Conservation (phyloP, 164 flowering plant species). For the Nymphaea colorata region DNA sequence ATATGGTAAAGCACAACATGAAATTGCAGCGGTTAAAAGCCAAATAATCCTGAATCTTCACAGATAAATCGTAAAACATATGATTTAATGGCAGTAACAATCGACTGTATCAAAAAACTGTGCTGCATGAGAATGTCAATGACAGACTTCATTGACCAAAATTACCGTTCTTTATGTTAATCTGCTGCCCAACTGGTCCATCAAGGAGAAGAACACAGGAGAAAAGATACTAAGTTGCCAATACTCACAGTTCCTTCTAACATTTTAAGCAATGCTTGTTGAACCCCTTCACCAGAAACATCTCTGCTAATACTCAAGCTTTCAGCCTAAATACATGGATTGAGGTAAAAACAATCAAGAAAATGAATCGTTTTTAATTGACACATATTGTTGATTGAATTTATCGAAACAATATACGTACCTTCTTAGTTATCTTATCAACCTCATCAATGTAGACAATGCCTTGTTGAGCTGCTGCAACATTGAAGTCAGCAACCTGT, state of each 20-base stretch:
- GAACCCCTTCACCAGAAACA: constrained; percentile 99
- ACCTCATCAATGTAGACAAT: constrained; percentile 99
- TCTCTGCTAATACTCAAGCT: constrained; percentile 89
- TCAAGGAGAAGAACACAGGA: too few relatives aligned
- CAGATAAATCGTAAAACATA: too few relatives aligned
- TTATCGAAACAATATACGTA: constrained; percentile 6
- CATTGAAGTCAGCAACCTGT: constrained; percentile 93
- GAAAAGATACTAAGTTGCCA: background rate
- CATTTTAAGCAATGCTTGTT: constrained; percentile 94
- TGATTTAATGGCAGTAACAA: too few relatives aligned
- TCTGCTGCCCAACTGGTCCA: too few relatives aligned
- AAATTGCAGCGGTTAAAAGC: too few relatives aligned
- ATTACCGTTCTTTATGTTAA: too few relatives aligned
- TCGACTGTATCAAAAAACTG: too few relatives aligned
- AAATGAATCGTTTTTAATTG: background rate
- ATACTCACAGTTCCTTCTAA: constrained; percentile 97
- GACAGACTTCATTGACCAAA: too few relatives aligned
- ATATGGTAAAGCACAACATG: too few relatives aligned
- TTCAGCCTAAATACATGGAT: constrained; percentile 58
- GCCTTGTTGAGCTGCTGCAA: constrained; percentile 98
- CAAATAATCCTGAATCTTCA: too few relatives aligned
- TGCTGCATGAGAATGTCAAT: too few relatives aligned
- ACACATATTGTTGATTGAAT: background rate
- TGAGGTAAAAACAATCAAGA: background rate
- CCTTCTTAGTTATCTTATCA: constrained; percentile 99